Conservation (phyloP, 495 filamentous ascomycete species). For the Neurospora cerealis region DNA sequence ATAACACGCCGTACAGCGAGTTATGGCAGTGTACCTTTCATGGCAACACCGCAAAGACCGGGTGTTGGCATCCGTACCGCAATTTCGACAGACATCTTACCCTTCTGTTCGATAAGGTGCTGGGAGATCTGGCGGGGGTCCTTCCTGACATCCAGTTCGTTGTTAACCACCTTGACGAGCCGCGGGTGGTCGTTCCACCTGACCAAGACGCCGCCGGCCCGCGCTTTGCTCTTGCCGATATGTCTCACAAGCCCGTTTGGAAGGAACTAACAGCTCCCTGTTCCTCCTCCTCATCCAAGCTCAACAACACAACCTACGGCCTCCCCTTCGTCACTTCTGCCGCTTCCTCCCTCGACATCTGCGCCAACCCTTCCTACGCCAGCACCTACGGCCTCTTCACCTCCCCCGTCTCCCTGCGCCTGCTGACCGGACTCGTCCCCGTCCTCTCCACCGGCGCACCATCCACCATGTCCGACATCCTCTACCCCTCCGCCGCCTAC, state of each 20-base stretch:
- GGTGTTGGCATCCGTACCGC: slow-evolving; percentile 16
- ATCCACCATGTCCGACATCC: slow-evolving; percentile 28
- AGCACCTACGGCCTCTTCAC: slow-evolving; percentile 19
- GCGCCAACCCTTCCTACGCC: slow-evolving; percentile 19
- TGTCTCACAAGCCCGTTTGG: slow-evolving; percentile 9
- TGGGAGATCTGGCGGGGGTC: slow-evolving; percentile 47
- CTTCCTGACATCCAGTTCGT: slow-evolving; percentile 67
- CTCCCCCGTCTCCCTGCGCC: slow-evolving; percentile 17
- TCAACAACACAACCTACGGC: slow-evolving; percentile 6
- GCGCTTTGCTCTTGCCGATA: background rate
- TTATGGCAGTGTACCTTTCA: slow-evolving; percentile 19
- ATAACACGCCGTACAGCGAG: slow-evolving; percentile 6
- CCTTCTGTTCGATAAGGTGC: slow-evolving; percentile 33
- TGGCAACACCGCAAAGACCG: slow-evolving; percentile 8
- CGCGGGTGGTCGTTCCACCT: slow-evolving; percentile 51
- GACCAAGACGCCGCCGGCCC: background rate
- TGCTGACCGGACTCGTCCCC: slow-evolving; percentile 21
- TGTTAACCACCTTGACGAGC: slow-evolving; percentile 73
- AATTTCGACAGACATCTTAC: slow-evolving; percentile 15
- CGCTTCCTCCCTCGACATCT: slow-evolving; percentile 13
- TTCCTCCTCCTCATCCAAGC: background rate
- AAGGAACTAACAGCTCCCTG: slow-evolving; percentile 12
- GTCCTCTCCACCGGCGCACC: slow-evolving; percentile 28
- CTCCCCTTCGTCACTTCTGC: slow-evolving; percentile 18
- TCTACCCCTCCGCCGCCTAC: slow-evolving; percentile 29